These are phyloP conservation scores for Tylopilus sp. DNA, from an alignment of 768 basidiomycete genomes.

Conservation along the genomic window DNA sequence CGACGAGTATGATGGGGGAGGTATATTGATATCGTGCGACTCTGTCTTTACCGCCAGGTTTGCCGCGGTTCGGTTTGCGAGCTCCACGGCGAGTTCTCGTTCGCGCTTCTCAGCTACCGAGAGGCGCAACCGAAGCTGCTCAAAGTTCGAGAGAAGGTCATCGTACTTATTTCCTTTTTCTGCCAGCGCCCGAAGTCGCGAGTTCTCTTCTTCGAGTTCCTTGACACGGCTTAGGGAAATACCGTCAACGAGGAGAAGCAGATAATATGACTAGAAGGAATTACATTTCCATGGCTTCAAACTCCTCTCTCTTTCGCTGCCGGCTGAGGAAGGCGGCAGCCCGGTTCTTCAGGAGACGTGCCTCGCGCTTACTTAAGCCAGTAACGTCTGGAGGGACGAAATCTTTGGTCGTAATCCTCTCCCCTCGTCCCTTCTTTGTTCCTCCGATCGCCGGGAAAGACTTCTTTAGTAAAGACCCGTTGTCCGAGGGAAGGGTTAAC, in stretches of 20 bases:
- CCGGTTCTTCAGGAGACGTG: conserved; percentile 87
- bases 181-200: conserved; percentile 60
- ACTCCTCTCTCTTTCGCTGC: conserved; percentile 90
- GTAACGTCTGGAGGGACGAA: conserved; percentile 87
- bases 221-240: conserved; percentile 62
- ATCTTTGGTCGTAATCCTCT: conserved; percentile 65
- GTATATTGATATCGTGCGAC: conserved; percentile 48
- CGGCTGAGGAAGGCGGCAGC: conserved; percentile 89
- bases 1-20: conserved; percentile 41
- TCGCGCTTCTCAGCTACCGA: conserved; percentile 65
- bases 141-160: conserved; percentile 55
- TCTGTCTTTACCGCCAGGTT: conserved; percentile 53
- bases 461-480: conserved; percentile 25
- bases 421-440: conserved; percentile 48
- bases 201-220: conserved; percentile 83
- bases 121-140: conserved; percentile 62
- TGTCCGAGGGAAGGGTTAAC: conserved; percentile 35
- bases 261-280: conserved; percentile 32
- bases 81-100: conserved; percentile 59
- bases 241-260: conserved; percentile 15
- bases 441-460: conserved; percentile 46
- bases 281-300: conserved; percentile 87
- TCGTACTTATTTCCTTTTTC: conserved; percentile 40
- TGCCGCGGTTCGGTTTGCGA: conserved; percentile 41
- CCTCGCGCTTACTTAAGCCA: conserved; percentile 87